These are phyloP conservation scores for Candida sojae DNA, from an alignment of 1,139 yeast genomes.

Conservation along the genomic window DNA sequence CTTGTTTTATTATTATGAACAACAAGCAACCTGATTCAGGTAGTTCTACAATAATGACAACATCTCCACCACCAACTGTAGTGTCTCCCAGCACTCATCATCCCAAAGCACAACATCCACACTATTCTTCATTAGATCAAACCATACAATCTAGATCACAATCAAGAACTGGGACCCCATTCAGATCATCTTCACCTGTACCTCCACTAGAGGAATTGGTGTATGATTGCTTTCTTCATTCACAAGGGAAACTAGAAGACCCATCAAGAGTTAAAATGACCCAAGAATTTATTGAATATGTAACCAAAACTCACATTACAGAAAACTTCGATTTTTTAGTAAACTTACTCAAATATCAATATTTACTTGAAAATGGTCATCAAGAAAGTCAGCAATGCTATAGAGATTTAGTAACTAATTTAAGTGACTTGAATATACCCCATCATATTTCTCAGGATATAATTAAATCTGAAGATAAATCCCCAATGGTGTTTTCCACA, in stretches of 20 bases:
- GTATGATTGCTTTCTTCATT: slow-evolving; percentile 25
- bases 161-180: not conserved
- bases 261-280: slow-evolving; percentile 16
- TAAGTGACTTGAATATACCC: not conserved
- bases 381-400: not conserved
- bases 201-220: slow-evolving; percentile 28
- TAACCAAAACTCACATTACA: slow-evolving; percentile 36
- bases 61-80: not conserved
- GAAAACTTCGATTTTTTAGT: slow-evolving; percentile 50
- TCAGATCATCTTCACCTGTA: not conserved
- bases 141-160: not conserved
- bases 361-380: not conserved
- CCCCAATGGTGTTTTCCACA: not conserved
- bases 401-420: not conserved
- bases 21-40: not conserved
- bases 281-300: slow-evolving; percentile 21
- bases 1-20: not conserved
- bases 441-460: not conserved
- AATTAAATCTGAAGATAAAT: not conserved
- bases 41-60: not conserved
- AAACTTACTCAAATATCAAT: slow-evolving; percentile 20
- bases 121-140: not conserved
- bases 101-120: not conserved
- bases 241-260: slow-evolving; percentile 21
- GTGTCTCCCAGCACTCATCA: slow-evolving; percentile 2